Conservation (phyloP, 1,284 basidiomycete species). For the Trametes versicolor region DNA sequence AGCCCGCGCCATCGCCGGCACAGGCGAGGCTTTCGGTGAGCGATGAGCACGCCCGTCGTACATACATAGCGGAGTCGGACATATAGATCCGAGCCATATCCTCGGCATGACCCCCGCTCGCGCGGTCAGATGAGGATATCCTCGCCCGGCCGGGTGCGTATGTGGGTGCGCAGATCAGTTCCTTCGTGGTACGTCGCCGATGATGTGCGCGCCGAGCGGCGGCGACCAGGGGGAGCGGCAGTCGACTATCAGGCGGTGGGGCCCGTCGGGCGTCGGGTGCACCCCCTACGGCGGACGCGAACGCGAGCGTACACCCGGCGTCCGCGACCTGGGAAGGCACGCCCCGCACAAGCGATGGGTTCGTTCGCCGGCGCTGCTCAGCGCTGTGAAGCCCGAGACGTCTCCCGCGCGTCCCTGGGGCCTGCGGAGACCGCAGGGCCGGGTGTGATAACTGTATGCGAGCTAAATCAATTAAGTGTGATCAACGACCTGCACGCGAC, state of each 20-base stretch:
- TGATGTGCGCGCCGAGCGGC: constrained; percentile 13
- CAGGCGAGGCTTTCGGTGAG: not conserved
- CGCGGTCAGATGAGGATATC: constrained; percentile 4
- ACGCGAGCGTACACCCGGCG: not conserved
- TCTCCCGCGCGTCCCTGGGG: constrained; percentile 6
- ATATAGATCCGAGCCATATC: constrained; percentile 3
- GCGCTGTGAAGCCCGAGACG: constrained; percentile 9
- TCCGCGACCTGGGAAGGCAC: not conserved
- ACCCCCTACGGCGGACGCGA: too few species aligned
- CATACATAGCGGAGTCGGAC: not conserved
- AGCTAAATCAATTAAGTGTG: constrained; percentile 12
- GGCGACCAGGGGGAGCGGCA: constrained; percentile 5
- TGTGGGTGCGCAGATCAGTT: constrained; percentile 11
- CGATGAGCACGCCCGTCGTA: constrained; percentile 3
- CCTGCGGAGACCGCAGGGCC: constrained; percentile 6
- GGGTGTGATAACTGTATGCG: constrained; percentile 8
- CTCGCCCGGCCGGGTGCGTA: not conserved
- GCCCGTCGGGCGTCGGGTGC: not conserved
- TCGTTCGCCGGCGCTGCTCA: constrained; percentile 6
- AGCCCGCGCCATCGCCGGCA: not conserved
- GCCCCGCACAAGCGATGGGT: not conserved
- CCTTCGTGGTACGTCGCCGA: constrained; percentile 1
- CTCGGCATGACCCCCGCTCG: constrained; percentile 6
- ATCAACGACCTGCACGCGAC: constrained; percentile 5
- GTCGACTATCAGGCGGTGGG: not conserved